These are phyloP conservation scores for Candida tropicalis DNA, from an alignment of 1,139 yeast genomes.

Conservation along the genomic window DNA sequence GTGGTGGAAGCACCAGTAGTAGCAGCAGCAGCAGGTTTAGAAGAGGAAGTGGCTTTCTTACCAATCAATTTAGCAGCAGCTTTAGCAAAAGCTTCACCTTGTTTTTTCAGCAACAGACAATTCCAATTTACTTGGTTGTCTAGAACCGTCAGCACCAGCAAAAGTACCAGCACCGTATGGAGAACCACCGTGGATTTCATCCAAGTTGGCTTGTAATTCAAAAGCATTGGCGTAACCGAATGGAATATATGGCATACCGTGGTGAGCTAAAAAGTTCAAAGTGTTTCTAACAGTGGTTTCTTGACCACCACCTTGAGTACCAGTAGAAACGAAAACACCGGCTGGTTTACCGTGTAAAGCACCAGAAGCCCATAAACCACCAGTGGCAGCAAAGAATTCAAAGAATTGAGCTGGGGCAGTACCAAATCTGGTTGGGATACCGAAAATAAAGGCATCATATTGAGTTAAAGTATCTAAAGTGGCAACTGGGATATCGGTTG, in stretches of 20 bases:
- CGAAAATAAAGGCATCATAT: slow-evolving; percentile 53
- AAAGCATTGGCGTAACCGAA: slow-evolving; percentile 46
- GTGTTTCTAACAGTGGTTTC: slow-evolving; percentile 44
- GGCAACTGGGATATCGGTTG: slow-evolving; percentile 40
- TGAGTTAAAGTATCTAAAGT: slow-evolving; percentile 36
- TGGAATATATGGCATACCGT: slow-evolving; percentile 54
- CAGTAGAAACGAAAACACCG: slow-evolving; percentile 49
- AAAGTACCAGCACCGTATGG: slow-evolving; percentile 56
- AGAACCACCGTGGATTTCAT: slow-evolving; percentile 49
- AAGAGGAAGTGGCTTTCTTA: slow-evolving; percentile 7
- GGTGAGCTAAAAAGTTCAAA: slow-evolving; percentile 46
- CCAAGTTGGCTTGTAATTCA: slow-evolving; percentile 31
- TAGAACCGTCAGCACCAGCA: slow-evolving; percentile 53
- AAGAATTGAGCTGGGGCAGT: slow-evolving; percentile 48
- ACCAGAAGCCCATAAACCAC: slow-evolving; percentile 55
- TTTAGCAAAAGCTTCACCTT: slow-evolving; percentile 45
- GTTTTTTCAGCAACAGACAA: slow-evolving; percentile 38
- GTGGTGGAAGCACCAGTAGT: slow-evolving; percentile 12
- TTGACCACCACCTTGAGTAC: slow-evolving; percentile 51
- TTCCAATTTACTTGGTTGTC: slow-evolving; percentile 45
- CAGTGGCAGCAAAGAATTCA: slow-evolving; percentile 48
- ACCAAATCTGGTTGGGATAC: slow-evolving; percentile 56
- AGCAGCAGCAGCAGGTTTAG: slow-evolving; percentile 7
- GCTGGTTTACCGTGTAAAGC: slow-evolving; percentile 51
- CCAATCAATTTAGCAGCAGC: slow-evolving; percentile 31